phyloP scores from a whole-genome alignment of 2,329 filamentous ascomycete species.

The Didymosphaeria variabile region DNA sequence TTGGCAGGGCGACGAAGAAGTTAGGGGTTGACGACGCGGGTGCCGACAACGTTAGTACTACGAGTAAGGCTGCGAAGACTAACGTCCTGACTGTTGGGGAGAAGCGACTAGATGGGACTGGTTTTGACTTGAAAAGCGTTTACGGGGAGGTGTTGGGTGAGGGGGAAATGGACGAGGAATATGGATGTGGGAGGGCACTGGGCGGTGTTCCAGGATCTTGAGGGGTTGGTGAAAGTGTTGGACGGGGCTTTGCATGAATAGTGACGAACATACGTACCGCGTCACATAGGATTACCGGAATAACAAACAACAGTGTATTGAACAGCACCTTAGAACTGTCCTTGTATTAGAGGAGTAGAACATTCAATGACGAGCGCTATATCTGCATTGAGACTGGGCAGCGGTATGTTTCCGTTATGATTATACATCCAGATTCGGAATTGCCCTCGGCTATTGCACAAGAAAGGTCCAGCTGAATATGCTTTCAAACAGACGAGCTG shows the following conservation, averaged over 20 bases:
- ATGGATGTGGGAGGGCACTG: slow-evolving; percentile 60
- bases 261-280: not conserved
- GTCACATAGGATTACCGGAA: too few species aligned
- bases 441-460: not conserved
- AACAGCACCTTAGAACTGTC: too few species aligned
- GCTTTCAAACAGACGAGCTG: not conserved
- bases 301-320: too few species aligned
- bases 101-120: not conserved
- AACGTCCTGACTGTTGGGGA: slow-evolving; percentile 55
- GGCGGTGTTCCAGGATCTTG: slow-evolving; percentile 60
- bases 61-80: slow-evolving; percentile 19
- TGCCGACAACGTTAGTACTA: too few species aligned
- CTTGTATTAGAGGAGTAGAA: too few species aligned
- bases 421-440: not conserved
- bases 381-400: not conserved
- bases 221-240: slow-evolving; percentile 46
- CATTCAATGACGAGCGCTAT: too few species aligned
- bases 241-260: slow-evolving; percentile 21
- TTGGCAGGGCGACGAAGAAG: slow-evolving; percentile 51
- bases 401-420: not conserved
- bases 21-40: not conserved
- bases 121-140: slow-evolving; percentile 19
- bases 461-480: not conserved
- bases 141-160: slow-evolving; percentile 46
- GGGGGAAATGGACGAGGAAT: slow-evolving; percentile 26